Conservation (phyloP, 208 protist genomes). For the Naegleria gruberi region DNA sequence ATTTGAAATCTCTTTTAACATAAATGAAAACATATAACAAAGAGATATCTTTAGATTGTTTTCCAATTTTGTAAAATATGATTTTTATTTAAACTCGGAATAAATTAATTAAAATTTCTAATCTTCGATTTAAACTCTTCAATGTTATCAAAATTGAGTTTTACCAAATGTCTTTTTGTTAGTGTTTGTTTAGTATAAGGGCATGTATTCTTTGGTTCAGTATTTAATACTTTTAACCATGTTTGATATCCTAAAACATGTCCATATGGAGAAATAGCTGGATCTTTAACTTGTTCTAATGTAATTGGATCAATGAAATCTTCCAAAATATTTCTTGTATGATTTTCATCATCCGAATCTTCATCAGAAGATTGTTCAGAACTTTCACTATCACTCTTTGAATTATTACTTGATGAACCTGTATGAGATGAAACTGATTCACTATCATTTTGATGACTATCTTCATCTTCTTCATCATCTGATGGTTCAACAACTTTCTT, state of each 20-base stretch:
- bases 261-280: neutral
- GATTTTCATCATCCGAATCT: neutral
- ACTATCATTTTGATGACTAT: neutral
- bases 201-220: neutral
- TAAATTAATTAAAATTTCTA: neutral
- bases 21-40: too few species aligned
- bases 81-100: too few species aligned
- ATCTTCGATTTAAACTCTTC: neutral
- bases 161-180: neutral
- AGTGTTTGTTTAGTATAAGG: constrained; percentile 5
- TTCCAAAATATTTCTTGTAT: neutral
- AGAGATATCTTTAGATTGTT: too few species aligned
- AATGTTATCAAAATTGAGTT: constrained; percentile 2
- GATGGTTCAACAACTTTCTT: neutral
- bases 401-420: neutral
- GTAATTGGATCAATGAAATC: neutral
- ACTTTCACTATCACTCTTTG: neutral
- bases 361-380: neutral
- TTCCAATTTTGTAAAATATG: too few species aligned
- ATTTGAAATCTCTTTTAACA: too few species aligned
- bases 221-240: neutral
- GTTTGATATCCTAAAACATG: neutral
- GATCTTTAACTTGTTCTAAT: neutral
- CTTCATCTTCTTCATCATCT: neutral
- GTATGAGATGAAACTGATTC: neutral